These are phyloP conservation scores for Ophiostoma fasciatum DNA, from an alignment of 2,329 filamentous ascomycete species.

Conservation along the genomic window DNA sequence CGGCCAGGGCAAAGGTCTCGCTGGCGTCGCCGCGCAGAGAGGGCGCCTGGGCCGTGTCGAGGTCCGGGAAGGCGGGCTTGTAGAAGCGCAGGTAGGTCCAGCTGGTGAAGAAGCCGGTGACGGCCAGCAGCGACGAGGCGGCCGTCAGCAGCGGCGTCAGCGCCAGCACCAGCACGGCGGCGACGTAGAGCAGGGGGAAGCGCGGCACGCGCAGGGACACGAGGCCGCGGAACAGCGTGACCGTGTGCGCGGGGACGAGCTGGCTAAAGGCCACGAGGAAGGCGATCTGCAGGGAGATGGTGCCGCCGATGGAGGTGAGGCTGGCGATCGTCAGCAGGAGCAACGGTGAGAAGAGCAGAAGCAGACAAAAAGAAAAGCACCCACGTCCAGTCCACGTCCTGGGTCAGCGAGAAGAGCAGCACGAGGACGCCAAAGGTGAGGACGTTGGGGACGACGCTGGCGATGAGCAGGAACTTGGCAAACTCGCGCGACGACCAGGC, in stretches of 20 bases:
- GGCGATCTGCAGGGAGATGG: conserved; percentile 75
- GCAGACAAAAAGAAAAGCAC: conserved; percentile 3
- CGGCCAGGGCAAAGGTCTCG: conserved; percentile 90
- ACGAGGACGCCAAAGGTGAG: conserved; percentile 60
- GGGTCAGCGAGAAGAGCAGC: conserved; percentile 50
- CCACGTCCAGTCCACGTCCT: conserved; percentile 54
- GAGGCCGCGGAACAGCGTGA: conserved; percentile 79
- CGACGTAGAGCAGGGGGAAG: conserved; percentile 58
- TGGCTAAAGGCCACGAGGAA: conserved; percentile 98
- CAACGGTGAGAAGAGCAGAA: background rate
- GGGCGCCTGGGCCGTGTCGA: conserved; percentile 42
- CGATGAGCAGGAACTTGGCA: conserved; percentile 72
- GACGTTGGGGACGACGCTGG: conserved; percentile 66
- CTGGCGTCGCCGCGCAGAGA: conserved; percentile 77
- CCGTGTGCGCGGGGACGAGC: conserved; percentile 90
- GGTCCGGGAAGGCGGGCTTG: conserved; percentile 58
- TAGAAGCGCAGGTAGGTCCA: conserved; percentile 97
- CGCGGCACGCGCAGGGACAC: conserved; percentile 73
- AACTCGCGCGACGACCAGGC: conserved; percentile 91
- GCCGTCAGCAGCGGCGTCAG: conserved; percentile 45
- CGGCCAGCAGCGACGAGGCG: conserved; percentile 63
- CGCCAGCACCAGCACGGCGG: conserved; percentile 51
- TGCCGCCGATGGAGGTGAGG: conserved; percentile 71
- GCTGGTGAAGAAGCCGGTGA: conserved; percentile 70
- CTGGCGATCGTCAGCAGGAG: conserved; percentile 26